Evolutionary conservation across 129 eudicot species (phyloP), one percentile per base, ranked within the genome.

Genomic region (Artemisia argyi): DNA sequence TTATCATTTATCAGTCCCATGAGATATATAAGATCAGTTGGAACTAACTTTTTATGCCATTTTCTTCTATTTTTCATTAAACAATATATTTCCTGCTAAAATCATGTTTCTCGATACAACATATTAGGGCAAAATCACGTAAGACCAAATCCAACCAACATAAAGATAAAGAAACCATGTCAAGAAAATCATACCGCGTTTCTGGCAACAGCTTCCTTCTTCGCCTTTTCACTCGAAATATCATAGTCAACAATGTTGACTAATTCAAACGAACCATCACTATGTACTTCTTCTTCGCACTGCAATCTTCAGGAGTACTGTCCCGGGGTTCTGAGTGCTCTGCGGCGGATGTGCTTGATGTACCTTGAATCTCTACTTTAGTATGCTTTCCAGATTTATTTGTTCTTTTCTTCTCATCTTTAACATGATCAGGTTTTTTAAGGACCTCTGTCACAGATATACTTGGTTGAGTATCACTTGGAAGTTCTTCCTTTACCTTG

Each of bases 381-480:
- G 17, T 58, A 66, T 74, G 73, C 51, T 82, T 88, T 14, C 48
- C 86, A 19, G 83, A 76, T 77, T 83, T 85, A 62, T 79, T 79
- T 83, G 87, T 82, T 54, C 68, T 82, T 77, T 84, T 94, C 75
- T 80, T 89, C 49, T 83, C 88, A 64, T 74, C 86, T 79, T 75
- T 82, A 59, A 58, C 47, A 62, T 72, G 82, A 74, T 75, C 65
- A 16, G 74, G 73, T 49, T 59, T 82, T 66, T 75, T 73, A 58
- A 20, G 17, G 60, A 60, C 46, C 62, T 83, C 90, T 15, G 73
- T 60, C 48, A 71, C 59, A 65, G 80, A 68, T 70, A 61, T 28
- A 50, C 56, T 61, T 24, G 80, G 73, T 55, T 71, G 78, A 48
- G 76, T 67, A 61, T 80, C 84, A 68, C 79, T 78, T 50, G 79